A percentile compares a stretch with the other conserved stretches of the same genome.
Evolutionary conservation across 768 basidiomycete species (phyloP).

Genomic region (Cystofilobasidium ferigula): DNA sequence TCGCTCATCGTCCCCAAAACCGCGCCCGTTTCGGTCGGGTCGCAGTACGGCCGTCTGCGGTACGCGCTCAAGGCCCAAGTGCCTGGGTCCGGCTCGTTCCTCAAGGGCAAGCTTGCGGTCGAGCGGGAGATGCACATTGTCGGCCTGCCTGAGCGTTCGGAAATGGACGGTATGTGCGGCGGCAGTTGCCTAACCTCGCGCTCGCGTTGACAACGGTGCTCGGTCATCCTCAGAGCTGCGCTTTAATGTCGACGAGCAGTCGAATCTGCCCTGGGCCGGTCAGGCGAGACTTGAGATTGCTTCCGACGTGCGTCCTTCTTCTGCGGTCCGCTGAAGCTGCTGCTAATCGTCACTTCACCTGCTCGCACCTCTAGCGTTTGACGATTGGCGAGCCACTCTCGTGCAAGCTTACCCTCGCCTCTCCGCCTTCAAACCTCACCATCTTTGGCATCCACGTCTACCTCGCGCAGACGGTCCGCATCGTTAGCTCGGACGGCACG

Average conservation of each 20-base stretch:
- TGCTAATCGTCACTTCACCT: not conserved
- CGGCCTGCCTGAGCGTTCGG: slow-evolving; percentile 1
- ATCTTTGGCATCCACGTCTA: slow-evolving; percentile 21
- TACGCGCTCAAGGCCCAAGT: not conserved
- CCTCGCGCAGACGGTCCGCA: slow-evolving; percentile 1
- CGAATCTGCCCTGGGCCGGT: not conserved
- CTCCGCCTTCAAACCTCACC: slow-evolving; percentile 8
- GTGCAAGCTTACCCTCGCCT: slow-evolving; percentile 5
- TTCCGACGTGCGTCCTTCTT: not conserved
- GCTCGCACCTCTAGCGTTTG: not conserved
- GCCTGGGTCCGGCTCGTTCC: not conserved
- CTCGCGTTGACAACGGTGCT: not conserved
- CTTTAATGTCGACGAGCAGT: slow-evolving; percentile 7
- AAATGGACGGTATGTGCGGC: not conserved
- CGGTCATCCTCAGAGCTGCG: not conserved
- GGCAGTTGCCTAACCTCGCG: not conserved
- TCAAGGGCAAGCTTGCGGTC: not conserved
- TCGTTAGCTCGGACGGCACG: not conserved
- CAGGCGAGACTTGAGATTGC: slow-evolving; percentile 6
- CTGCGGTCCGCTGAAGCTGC: not conserved
- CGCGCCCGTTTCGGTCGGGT: not conserved
- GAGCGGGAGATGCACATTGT: slow-evolving; percentile 1
- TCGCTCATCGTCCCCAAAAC: not conserved
- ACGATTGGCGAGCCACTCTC: slow-evolving; percentile 6
- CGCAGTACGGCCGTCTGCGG: not conserved